These are phyloP conservation scores for Nakazawaea ernobii DNA, from an alignment of 805 yeast genomes.

Conservation along the genomic window DNA sequence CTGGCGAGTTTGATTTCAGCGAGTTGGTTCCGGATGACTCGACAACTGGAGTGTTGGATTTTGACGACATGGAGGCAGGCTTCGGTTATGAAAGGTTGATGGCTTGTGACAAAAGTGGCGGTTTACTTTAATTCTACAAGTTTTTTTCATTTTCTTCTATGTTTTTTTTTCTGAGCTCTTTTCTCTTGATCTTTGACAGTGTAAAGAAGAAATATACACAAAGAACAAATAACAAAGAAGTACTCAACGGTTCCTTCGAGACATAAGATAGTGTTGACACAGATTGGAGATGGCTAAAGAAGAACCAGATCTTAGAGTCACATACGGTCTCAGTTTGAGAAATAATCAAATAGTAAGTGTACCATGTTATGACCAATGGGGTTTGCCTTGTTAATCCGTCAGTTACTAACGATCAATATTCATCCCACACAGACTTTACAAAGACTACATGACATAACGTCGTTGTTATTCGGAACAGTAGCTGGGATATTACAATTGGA, in stretches of 20 bases:
- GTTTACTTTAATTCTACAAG: background rate
- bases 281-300: background rate
- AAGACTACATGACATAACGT: conserved; percentile 38
- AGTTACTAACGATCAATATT: conserved; percentile 13
- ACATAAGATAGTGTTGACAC: too few relatives aligned
- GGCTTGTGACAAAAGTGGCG: background rate
- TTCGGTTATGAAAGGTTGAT: background rate
- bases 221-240: too few relatives aligned
- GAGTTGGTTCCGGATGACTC: background rate
- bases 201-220: too few relatives aligned
- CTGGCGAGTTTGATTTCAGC: background rate
- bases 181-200: too few relatives aligned
- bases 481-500: conserved; percentile 52
- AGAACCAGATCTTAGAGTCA: conserved; percentile 11
- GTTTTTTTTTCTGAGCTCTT: background rate
- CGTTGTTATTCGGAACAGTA: conserved; percentile 44
- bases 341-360: conserved; percentile 5
- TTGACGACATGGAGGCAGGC: background rate
- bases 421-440: conserved; percentile 10
- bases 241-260: background rate
- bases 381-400: background rate
- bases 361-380: conserved; percentile 12
- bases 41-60: background rate
- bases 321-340: conserved; percentile 4
- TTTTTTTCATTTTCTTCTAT: background rate